phyloP scores from a whole-genome alignment of 805 yeast species.

The Sungouiozyma ichnusensis region DNA sequence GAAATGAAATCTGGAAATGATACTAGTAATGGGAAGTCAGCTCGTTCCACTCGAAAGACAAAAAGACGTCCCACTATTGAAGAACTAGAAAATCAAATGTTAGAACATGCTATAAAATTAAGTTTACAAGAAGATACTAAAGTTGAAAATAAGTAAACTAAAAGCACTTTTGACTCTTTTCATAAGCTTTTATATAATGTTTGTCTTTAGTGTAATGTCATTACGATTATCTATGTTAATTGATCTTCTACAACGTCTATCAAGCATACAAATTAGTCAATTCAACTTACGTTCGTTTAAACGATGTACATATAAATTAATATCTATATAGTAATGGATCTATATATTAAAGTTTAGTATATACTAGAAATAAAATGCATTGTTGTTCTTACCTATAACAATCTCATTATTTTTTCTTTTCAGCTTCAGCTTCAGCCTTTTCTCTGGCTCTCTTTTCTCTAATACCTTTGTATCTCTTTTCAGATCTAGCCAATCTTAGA shows the following conservation, averaged over 20 bases:
- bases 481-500: conserved; percentile 90
- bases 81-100: conserved; percentile 64
- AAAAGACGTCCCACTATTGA: conserved; percentile 9
- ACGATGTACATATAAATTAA: not conserved
- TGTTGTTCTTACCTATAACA: not conserved
- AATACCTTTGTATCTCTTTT: conserved; percentile 87
- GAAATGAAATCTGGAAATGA: conserved; percentile 11
- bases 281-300: not conserved
- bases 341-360: not conserved
- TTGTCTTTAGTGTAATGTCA: too few relatives aligned
- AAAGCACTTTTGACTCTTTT: too few relatives aligned
- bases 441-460: conserved; percentile 97
- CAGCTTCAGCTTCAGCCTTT: conserved; percentile 98
- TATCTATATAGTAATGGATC: not conserved
- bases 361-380: not conserved
- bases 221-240: too few relatives aligned
- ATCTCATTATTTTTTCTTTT: conserved; percentile 75
- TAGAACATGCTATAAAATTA: conserved; percentile 71
- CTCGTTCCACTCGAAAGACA: not conserved
- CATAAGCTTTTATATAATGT: too few relatives aligned
- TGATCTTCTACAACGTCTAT: too few relatives aligned
- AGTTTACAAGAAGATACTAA: conserved; percentile 44
- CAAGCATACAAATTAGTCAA: too few relatives aligned
- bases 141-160: conserved; percentile 3
- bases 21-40: conserved; percentile 8